phyloP scores from a whole-genome alignment of 768 basidiomycete genomes.

The Trametes sanguinea region DNA sequence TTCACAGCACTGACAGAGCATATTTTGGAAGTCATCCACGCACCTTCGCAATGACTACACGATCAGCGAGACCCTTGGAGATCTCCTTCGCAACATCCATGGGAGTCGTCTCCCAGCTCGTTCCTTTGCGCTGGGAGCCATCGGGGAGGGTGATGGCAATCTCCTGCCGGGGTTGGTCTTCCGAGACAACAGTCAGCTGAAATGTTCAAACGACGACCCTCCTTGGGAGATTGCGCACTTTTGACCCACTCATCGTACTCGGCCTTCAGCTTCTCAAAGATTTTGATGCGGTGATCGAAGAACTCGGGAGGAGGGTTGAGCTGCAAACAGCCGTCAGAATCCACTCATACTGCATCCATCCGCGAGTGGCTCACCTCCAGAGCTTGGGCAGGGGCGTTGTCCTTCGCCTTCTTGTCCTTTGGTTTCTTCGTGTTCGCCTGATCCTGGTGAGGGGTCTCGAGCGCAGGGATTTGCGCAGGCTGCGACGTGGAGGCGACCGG shows the following conservation, averaged over 20 bases:
- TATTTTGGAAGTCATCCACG: conserved; percentile 12
- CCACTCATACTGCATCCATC: neutral
- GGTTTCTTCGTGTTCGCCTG: conserved; percentile 54
- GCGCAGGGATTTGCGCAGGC: conserved; percentile 47
- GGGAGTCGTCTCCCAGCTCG: conserved; percentile 93
- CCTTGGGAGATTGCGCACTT: conserved; percentile 45
- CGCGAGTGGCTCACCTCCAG: conserved; percentile 63
- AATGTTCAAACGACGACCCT: too few relatives aligned
- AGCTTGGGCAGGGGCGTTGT: conserved; percentile 48
- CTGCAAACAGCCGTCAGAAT: conserved; percentile 39
- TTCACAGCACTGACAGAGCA: too few relatives aligned
- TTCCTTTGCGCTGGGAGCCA: conserved; percentile 81
- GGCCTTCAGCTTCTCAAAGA: conserved; percentile 85
- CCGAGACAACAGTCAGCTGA: too few relatives aligned
- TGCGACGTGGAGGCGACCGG: conserved; percentile 58
- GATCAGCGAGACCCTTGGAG: conserved; percentile 84
- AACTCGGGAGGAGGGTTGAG: conserved; percentile 82
- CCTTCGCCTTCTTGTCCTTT: conserved; percentile 35
- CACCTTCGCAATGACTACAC: conserved; percentile 92
- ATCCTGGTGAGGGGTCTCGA: conserved; percentile 43
- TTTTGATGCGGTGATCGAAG: conserved; percentile 86
- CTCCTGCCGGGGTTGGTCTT: conserved; percentile 79
- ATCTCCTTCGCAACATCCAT: conserved; percentile 88
- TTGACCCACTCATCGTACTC: conserved; percentile 82
- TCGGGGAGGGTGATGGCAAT: conserved; percentile 86